Evolutionary conservation across 345 rosid species (phyloP), one percentile per base, ranked within the genome.

Genomic region (Odontarrhena argentea): DNA sequence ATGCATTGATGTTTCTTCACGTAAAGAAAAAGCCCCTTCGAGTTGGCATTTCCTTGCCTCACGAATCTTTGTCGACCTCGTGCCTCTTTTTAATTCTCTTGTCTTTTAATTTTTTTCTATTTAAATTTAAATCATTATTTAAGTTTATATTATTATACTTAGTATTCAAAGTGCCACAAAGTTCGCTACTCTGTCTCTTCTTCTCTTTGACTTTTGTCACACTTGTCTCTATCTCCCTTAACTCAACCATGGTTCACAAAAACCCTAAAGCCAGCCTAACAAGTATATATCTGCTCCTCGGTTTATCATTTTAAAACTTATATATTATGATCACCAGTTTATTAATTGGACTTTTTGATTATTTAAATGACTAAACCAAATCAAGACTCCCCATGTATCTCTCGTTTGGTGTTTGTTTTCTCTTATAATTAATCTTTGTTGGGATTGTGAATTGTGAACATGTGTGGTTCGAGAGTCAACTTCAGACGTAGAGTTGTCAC

Each of bases 51-150:
- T 80, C 91, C 96, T 83, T 75, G 77, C 84, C 85, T 85, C 85
- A 71, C 87, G 91, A 85, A 89, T 89, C 94, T 89, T 76, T 87
- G 91, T 85, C 96, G 79, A 82, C 96, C 86, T 77, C 57, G 81
- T 84, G 87, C 84, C 66, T 52, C 75, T 64, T 74, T 79, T 65
- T 60, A 69, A 67, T 67, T 74, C 73, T 67, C 63, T 61, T 52
- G 67, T 73, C 75, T 32, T 14, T 40, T 22, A n/a, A n/a, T n/a
- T 38, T 18, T 12, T 7, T 6, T 11, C 4, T 0, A 38, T 28
- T 28, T 50, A 8, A n/a, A 50, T 10, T 59, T 35, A 35, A 52
- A 18, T 6, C 7, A 4, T 32, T 32, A 18, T 3, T 4, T n/a
- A 45, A 46, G 15, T 55, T 63, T 63, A 7, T 63, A 32, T 4